Conservation (phyloP, 2,329 filamentous ascomycete genomes). For the Phyllosticta citriasiana region DNA sequence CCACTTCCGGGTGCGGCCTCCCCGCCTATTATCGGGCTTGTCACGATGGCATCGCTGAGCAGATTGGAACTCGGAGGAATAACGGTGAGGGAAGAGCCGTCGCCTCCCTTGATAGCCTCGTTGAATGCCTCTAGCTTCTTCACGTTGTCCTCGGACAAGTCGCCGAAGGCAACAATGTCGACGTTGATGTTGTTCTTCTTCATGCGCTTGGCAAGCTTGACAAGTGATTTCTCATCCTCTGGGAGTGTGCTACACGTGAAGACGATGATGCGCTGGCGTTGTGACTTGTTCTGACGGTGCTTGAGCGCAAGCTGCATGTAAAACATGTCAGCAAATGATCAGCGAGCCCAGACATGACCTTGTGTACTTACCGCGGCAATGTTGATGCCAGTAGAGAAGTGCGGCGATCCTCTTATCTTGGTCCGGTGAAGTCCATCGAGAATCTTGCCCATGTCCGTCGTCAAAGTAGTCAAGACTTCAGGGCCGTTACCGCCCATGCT, state of each 20-base stretch:
- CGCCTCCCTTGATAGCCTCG: conserved; percentile 80
- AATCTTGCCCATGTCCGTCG: conserved; percentile 92
- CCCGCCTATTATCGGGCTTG: conserved; percentile 80
- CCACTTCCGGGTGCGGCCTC: conserved; percentile 55
- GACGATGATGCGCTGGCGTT: conserved; percentile 91
- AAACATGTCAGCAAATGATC: not conserved
- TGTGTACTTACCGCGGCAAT: conserved; percentile 67
- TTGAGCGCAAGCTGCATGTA: conserved; percentile 73
- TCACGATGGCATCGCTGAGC: conserved; percentile 82
- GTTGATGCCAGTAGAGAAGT: conserved; percentile 89
- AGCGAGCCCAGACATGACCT: not conserved
- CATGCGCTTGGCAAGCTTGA: conserved; percentile 91
- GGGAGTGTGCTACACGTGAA: conserved; percentile 90
- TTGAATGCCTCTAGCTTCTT: conserved; percentile 91
- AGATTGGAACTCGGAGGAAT: conserved; percentile 86
- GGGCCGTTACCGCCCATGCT: conserved; percentile 98
- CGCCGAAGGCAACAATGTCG: conserved; percentile 91
- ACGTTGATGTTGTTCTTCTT: conserved; percentile 98
- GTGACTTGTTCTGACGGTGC: conserved; percentile 95
- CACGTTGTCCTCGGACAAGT: conserved; percentile 79
- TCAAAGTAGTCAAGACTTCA: conserved; percentile 92
- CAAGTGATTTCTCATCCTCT: conserved; percentile 80
- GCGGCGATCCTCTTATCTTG: conserved; percentile 81
- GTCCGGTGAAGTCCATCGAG: conserved; percentile 85
- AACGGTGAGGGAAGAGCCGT: conserved; percentile 83